These are phyloP conservation scores for Gilbertella persicaria DNA, from an alignment of 371 early-diverging fungal genomes.

Conservation along the genomic window DNA sequence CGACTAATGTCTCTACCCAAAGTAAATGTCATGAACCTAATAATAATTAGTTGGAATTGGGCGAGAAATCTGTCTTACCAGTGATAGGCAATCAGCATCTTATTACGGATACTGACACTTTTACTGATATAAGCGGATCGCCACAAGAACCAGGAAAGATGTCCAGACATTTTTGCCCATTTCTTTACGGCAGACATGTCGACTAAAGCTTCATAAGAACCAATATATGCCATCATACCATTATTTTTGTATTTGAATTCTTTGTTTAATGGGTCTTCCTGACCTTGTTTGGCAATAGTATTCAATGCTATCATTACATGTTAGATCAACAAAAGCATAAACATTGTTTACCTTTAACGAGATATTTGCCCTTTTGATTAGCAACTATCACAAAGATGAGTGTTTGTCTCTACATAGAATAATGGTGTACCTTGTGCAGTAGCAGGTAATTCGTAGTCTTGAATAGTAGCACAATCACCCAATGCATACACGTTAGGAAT, in stretches of 20 bases:
- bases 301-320: slow-evolving; percentile 31
- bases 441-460: slow-evolving; percentile 64
- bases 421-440: slow-evolving; percentile 64
- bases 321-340: not conserved
- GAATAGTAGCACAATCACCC: slow-evolving; percentile 79
- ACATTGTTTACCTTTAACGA: slow-evolving; percentile 45
- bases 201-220: slow-evolving; percentile 54
- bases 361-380: slow-evolving; percentile 72
- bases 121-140: slow-evolving; percentile 77
- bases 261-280: slow-evolving; percentile 12
- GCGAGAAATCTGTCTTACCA: slow-evolving; percentile 12
- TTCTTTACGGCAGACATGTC: slow-evolving; percentile 49
- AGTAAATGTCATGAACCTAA: slow-evolving; percentile 65
- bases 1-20: slow-evolving; percentile 63
- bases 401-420: not conserved
- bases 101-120: slow-evolving; percentile 74
- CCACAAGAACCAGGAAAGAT: slow-evolving; percentile 74
- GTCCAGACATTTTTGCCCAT: slow-evolving; percentile 51
- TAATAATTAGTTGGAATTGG: not conserved
- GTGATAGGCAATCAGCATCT: slow-evolving; percentile 62
- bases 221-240: slow-evolving; percentile 59
- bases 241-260: slow-evolving; percentile 43
- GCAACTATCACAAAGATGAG: slow-evolving; percentile 50
- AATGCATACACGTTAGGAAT: slow-evolving; percentile 66
- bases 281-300: slow-evolving; percentile 35